Evolutionary conservation across 2,329 filamentous ascomycete species (phyloP), one percentile per base, ranked within the genome.

Genomic region (Hawksworthiomyces lignivorus): DNA sequence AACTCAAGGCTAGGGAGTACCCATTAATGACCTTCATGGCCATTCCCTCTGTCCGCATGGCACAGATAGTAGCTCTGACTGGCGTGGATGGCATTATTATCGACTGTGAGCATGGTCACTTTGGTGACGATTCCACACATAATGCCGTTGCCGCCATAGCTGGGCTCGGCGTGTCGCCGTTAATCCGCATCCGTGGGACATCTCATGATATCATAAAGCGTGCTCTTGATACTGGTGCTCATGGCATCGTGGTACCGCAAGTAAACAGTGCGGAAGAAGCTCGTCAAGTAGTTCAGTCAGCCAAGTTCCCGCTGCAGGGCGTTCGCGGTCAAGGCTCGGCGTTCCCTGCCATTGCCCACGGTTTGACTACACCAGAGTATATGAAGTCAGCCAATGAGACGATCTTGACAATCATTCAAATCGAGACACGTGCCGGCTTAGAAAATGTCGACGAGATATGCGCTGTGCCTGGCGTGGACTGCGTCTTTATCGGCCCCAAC

Each of bases 141-240:
- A 72, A 74, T 52, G 66, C 68, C 7, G 70, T 75, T 2, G 68
- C 69, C 7, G 73, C 69, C 6, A 70, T 74, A 51, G 62, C 70
- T 32, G 64, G 68, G 1, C 52, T 66, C 21, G 69, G 68, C 4
- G 62, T 63, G 4, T 66, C 63, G 4, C 64, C 64, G 8, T 50
- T 68, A n/a, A 57, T 66, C 32, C 62, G 63, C 39, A 55, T 67
- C 28, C 53, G 57, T 17, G 58, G 55, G 28, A 43, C 58, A 7
- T 58, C 65, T 44, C 58, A 62, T 32, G 67, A 65, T 56, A 68
- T 70, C 53, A 61, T 72, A 32, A 72, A 71, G 53, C 62, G 70
- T 15, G 69, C 70, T n/a, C 57, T 73, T 24, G 70, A 73, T 44
- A 62, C 66, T 31, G 70, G 70, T 27, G 68, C 69, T 32, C 69